Base-by-base conservation (phyloP, 78 protist genomes). In the Carpediemonas membranifera region DNA sequence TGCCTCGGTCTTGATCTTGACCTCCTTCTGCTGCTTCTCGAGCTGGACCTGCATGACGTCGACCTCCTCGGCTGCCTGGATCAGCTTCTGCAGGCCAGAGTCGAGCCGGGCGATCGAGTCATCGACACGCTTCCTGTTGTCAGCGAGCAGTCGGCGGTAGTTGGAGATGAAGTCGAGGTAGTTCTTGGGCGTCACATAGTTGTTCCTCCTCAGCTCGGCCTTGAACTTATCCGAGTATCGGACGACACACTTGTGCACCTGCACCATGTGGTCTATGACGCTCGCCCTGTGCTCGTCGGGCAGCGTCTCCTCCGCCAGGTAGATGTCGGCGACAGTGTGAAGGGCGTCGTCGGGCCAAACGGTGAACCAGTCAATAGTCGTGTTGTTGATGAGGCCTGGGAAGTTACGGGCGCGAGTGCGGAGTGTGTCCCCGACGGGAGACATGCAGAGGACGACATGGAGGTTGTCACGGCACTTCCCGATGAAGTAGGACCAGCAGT, bases 101-200 rank as follows among this genome's bases (percentile, higher is more conserved):
- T 71, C 85, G 56, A 87, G 78, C 3, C 84, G 81, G 33, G 59
- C 9, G 33, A 25, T 27, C 59, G 37, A 30, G 11, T 60, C 71
- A 27, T 71, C 53, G 31, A 77, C 44, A 2, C 54, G 21, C 37
- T 41, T 47, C 14, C 81, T 44, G 61, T 74, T 72, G 39, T 61
- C 56, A 34, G 50, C 18, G 55, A 87, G 73, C n/a, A 85, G 83
- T 1, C 13, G n/a, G 7, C 41, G 28, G 69, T 87, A 90, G 39
- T 56, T 76, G 53, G 31, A 1, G 71, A 90, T 55, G 79, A 51
- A 90, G 77, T 84, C 91, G 62, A 90, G 82, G 75, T 71, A 90
- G 75, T 87, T 86, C 76, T 87, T 90, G n/a, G 94, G 94, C 35
- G 94, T 81, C 27, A 84, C 91, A 55, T 84, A 77, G 71, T 77